Base-by-base conservation (phyloP, 2,329 filamentous ascomycete species). In the Exophiala viscosa region DNA sequence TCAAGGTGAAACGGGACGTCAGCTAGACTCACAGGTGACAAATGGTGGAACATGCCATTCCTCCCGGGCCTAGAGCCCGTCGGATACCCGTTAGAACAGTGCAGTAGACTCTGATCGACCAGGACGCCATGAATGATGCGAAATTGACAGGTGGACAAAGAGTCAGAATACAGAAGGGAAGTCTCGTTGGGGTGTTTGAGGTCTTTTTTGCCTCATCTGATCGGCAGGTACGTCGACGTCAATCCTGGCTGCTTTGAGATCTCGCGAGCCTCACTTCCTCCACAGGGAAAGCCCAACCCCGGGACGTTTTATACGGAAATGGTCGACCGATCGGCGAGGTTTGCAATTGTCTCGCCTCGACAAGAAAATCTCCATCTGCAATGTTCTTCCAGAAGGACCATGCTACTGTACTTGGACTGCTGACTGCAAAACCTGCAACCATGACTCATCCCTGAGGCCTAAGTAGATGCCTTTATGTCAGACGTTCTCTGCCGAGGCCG, bases 341-440 rank as follows among this genome's bases (percentile, higher is more conserved):
- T 42, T 8, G 48, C 48, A n/a, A 31, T 17, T 39, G 42, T 51
- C 42, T 51, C 48, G 48, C 48, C 42, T 45, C 35, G 48, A 51
- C 42, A 9, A 40, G 10, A 45, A 6, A 41, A 51, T 23, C n/a
- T 15, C 11, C 38, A 40, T 41, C 48, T 51, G 48, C 48, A 50
- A 7, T 13, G 48, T 45, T 45, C 48, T 51, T 51, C 45, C 39
- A 42, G 42, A 51, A 34, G 33, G 48, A 35, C 41, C 48, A n/a
- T 41, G 41, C 32, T 31, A 35, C 33, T 51, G 48, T 51, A 42
- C 45, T 17, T 45, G 33, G 23, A 28, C 23, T 28, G 23, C 23
- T 28, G 8, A 28, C 8, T 28, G 23, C 23, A 28, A 5, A 28
- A 20, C 28, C 38, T 33, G 46, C 36, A 10, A 23, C 13, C 23